A percentile compares a stretch with the other conserved stretches of the same genome.
Evolutionary conservation across 2,329 filamentous ascomycete species (phyloP).

Genomic region (Beauveria australis): DNA sequence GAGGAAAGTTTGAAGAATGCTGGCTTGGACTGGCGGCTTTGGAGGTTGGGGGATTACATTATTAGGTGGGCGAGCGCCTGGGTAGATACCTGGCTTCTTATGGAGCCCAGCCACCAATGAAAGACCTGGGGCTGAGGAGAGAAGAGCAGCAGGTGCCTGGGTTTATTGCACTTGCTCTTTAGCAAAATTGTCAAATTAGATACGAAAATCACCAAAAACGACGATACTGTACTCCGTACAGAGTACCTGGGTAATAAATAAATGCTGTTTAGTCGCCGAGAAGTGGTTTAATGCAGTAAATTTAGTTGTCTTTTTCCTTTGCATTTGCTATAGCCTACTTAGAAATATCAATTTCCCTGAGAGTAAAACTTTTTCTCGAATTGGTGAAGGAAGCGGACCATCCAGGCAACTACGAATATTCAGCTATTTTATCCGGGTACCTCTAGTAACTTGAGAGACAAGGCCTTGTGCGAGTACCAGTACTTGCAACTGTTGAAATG

Average conservation of each 20-base stretch:
- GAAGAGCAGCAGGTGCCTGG: not conserved
- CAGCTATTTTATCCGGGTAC: not conserved
- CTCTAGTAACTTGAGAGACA: not conserved
- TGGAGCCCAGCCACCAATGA: constrained; percentile 8
- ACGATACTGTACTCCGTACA: too few species aligned
- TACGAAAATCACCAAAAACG: too few species aligned
- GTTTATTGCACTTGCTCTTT: not conserved
- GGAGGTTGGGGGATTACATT: constrained; percentile 7
- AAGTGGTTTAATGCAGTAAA: not conserved
- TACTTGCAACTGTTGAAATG: not conserved
- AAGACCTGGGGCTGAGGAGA: not conserved
- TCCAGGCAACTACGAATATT: too few species aligned
- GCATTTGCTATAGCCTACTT: not conserved
- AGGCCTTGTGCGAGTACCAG: not conserved
- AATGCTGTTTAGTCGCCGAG: too few species aligned
- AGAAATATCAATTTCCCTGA: not conserved
- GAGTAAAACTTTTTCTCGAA: not conserved
- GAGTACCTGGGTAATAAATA: too few species aligned
- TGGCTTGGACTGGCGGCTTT: constrained; percentile 1
- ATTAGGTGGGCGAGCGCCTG: not conserved
- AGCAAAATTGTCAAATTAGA: too few species aligned
- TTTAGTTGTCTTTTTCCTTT: not conserved
- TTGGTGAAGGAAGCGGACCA: not conserved
- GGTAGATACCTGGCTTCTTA: not conserved
- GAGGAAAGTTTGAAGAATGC: not conserved